Percentiles rank a stretch among this genome's conserved stretches.
Evolutionary conservation across 352 stramenopile genomes (phyloP).

Genomic region (Phytopythium ostracodes): DNA sequence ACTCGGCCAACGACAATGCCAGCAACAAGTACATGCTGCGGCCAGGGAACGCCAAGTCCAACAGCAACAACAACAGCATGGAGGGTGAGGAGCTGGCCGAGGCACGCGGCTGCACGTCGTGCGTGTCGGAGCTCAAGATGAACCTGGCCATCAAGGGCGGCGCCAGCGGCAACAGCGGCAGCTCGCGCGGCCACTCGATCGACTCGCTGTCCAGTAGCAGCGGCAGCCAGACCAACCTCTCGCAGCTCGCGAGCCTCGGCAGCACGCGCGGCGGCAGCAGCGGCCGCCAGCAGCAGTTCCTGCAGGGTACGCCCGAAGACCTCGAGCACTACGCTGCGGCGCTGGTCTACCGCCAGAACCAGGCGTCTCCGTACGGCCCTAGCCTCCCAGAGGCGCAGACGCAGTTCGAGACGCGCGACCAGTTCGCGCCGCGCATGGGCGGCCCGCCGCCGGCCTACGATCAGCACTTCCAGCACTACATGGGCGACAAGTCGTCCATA

Average conservation of each 20-base stretch:
- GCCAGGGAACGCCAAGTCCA: conserved; percentile 11
- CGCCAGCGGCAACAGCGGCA: neutral
- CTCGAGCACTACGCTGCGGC: conserved; percentile 1
- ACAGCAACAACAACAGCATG: conserved; percentile 14
- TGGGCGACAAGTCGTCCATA: conserved; percentile 31
- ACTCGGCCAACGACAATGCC: neutral
- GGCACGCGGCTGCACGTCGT: conserved; percentile 31
- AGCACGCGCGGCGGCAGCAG: conserved; percentile 1
- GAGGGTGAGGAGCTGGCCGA: conserved; percentile 26
- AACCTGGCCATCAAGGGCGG: conserved; percentile 17
- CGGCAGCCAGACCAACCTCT: conserved; percentile 14
- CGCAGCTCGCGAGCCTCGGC: conserved; percentile 18
- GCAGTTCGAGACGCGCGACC: conserved; percentile 9
- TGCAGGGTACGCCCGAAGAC: neutral
- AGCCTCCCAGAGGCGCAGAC: conserved; percentile 5
- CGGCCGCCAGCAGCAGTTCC: neutral
- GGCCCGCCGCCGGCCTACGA: conserved; percentile 10
- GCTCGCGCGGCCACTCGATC: conserved; percentile 3
- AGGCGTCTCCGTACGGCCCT: conserved; percentile 1
- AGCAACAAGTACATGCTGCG: neutral
- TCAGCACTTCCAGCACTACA: conserved; percentile 12
- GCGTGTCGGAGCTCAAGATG: conserved; percentile 29
- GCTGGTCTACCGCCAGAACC: neutral
- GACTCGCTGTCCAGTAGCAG: conserved; percentile 12
- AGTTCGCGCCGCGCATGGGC: neutral